Conservation (phyloP, 495 filamentous ascomycete genomes). For the Lepidopterella palustris region DNA sequence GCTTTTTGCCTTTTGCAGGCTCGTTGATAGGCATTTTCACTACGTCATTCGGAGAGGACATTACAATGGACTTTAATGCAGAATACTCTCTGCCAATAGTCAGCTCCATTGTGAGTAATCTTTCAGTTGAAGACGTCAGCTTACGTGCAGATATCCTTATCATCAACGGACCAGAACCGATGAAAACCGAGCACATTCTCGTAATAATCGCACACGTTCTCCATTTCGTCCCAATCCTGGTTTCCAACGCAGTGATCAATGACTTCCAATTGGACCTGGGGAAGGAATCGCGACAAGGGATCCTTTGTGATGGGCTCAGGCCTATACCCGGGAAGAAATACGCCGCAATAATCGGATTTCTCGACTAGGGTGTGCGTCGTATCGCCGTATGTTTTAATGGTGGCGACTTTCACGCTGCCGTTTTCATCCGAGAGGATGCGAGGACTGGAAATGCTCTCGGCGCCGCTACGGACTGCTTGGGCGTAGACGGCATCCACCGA, state of each 20-base stretch:
- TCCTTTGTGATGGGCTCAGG: conserved; percentile 37
- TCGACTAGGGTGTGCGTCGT: conserved; percentile 85
- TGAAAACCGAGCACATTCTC: conserved; percentile 85
- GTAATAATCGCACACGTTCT: conserved; percentile 75
- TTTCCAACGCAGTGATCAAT: conserved; percentile 96
- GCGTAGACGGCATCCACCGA: conserved; percentile 66
- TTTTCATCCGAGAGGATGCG: conserved; percentile 43
- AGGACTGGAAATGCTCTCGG: conserved; percentile 55
- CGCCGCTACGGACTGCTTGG: conserved; percentile 63
- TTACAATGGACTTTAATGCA: conserved; percentile 76
- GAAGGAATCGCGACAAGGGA: conserved; percentile 46
- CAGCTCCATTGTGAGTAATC: neutral
- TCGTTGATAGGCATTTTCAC: conserved; percentile 99
- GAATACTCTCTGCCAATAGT: conserved; percentile 56
- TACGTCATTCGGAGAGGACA: conserved; percentile 71
- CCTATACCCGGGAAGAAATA: conserved; percentile 76
- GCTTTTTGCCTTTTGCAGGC: conserved; percentile 76
- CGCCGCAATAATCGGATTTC: conserved; percentile 55
- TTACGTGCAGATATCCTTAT: conserved; percentile 69
- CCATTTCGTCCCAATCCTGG: conserved; percentile 86
- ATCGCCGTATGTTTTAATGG: conserved; percentile 81
- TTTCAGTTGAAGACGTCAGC: neutral
- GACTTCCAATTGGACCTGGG: conserved; percentile 55
- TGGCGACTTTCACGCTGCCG: conserved; percentile 59
- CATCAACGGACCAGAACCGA: conserved; percentile 91